phyloP scores from a whole-genome alignment of 2,329 filamentous ascomycete species.

The Aspergillus tanneri region DNA sequence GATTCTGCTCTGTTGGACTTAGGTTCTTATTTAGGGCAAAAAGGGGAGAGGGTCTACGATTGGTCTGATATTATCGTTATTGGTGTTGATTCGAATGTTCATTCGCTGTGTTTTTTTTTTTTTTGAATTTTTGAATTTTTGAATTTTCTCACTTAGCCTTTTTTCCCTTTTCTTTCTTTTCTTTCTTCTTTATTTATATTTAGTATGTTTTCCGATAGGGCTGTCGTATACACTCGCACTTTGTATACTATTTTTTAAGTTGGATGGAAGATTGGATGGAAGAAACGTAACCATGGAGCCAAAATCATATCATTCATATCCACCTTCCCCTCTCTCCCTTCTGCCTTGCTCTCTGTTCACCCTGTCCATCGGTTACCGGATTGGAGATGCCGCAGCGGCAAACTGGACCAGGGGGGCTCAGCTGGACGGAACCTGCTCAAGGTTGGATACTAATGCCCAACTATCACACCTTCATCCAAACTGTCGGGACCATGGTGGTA shows the following conservation, averaged over 20 bases:
- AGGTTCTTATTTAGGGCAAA: neutral
- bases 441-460: slow-evolving; percentile 25
- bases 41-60: neutral
- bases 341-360: neutral
- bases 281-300: neutral
- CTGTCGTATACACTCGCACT: neutral
- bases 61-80: slow-evolving; percentile 1
- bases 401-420: slow-evolving; percentile 9
- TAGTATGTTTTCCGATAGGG: neutral
- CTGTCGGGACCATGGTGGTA: slow-evolving; percentile 26
- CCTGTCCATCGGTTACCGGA: slow-evolving; percentile 1
- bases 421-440: slow-evolving; percentile 15
- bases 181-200: neutral
- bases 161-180: neutral
- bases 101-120: neutral
- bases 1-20: slow-evolving; percentile 12
- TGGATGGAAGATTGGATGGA: neutral
- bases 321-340: neutral
- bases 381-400: slow-evolving; percentile 1
- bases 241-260: neutral
- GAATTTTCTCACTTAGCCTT: no score
- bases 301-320: neutral
- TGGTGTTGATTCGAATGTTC: neutral
- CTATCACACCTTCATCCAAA: slow-evolving; percentile 28
- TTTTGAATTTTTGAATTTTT: no score